Evolutionary conservation across 2,329 filamentous ascomycete species (phyloP), one percentile per base, ranked within the genome.

Genomic region (Phialophora expanda): DNA sequence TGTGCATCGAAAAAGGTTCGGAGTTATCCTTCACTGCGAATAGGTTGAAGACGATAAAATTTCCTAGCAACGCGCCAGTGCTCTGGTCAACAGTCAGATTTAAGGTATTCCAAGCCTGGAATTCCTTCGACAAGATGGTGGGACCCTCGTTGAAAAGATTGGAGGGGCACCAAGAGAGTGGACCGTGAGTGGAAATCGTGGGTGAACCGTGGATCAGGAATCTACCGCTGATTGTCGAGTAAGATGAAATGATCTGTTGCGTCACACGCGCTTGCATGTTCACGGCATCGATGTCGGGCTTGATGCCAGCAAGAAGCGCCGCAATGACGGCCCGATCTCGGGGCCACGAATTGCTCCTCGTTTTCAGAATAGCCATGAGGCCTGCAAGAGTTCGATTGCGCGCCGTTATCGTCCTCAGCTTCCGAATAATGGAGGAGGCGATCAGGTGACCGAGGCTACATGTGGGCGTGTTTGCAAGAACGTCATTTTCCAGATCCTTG

Each of bases 181-280:
- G 24, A 12, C 53, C 53, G 30, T n/a, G 26, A 3, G 12, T 28
- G 53, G 28, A n/a, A 14, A 56, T 30, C 8, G 58, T 61, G 0
- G 58, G 58, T n/a, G 46, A 38, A 12, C 58, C 58, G 8, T 61
- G 58, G 22, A 61, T 38, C 24, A 61, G 30, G 11, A 61, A n/a
- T 8, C 26, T 28, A 3, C 17, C 46, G 12, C 30, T 38, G 32
- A 53, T n/a, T 9, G n/a, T 9, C 17, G 12, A 28, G 20, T 61
- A 61, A 5, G 58, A 61, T 1, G 46, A 22, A 17, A 61, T 53
- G n/a, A 54, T 61, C 26, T 61, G 58, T 24, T 53, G 46, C 20
- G 32, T 38, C 12, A 61, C 24, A 20, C 58, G 58, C 2, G 46
- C 20, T 24, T 61, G 44, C 58, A 61, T 61, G 48, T 61, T 54